phyloP scores from a whole-genome alignment of 2,329 filamentous ascomycete species.

The Sclerotinia trifoliorum region DNA sequence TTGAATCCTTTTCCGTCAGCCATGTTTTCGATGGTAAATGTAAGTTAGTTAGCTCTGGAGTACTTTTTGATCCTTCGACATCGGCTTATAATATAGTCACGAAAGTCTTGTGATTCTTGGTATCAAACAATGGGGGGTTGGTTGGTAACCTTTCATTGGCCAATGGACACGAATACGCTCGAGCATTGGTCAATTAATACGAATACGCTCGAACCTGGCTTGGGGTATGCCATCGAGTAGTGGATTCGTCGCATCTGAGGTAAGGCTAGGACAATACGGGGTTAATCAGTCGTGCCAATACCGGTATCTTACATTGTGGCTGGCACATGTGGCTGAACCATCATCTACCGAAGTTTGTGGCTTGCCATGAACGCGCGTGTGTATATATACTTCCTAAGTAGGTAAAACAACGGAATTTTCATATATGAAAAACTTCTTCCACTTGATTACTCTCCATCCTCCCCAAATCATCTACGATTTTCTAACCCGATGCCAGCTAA shows the following conservation, averaged over 20 bases:
- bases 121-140: background rate
- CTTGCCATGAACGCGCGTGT: background rate
- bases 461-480: background rate
- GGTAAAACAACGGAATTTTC: background rate
- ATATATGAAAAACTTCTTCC: background rate
- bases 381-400: too few species aligned
- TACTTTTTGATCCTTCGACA: background rate
- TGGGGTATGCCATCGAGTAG: background rate
- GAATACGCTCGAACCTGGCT: background rate
- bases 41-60: background rate
- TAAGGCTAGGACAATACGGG: background rate
- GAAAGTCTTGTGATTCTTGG: background rate
- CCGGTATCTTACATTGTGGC: background rate
- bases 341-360: background rate
- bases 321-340: background rate
- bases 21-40: background rate
- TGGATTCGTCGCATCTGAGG: background rate
- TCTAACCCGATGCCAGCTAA: slow-evolving; percentile 18
- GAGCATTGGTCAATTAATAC: background rate
- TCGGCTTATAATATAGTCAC: background rate
- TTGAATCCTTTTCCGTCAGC: slow-evolving; percentile 26
- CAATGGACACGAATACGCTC: background rate
- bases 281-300: background rate
- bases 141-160: background rate
- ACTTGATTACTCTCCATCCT: too few species aligned